Conservation (phyloP, 1,284 basidiomycete genomes). For the Amanita bisporigera region DNA sequence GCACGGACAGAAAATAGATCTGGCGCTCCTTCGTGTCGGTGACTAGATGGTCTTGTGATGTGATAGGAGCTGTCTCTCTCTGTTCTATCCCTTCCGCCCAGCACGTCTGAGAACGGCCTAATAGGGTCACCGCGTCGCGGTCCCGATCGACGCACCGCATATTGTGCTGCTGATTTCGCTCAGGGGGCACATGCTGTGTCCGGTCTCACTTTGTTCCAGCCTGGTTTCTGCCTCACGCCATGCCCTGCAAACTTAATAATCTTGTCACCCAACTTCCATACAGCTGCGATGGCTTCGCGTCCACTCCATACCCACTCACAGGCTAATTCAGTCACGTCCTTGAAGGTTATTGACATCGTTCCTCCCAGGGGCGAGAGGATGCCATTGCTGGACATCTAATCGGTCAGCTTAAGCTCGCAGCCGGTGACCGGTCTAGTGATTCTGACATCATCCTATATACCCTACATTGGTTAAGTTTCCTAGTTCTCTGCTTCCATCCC, state of each 20-base stretch:
- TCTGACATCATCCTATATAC: slow-evolving; percentile 21
- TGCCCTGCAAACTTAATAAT: not conserved
- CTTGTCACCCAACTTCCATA: not conserved
- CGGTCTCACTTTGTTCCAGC: not conserved
- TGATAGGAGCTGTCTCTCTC: no score
- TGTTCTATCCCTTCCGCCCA: no score
- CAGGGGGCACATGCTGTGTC: no score
- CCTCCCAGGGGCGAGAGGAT: not conserved
- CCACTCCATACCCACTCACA: slow-evolving; percentile 25
- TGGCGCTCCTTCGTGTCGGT: no score
- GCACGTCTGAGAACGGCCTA: no score
- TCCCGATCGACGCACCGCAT: no score
- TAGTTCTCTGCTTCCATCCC: slow-evolving; percentile 84
- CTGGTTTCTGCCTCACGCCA: not conserved
- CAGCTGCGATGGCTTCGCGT: not conserved
- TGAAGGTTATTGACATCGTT: slow-evolving; percentile 44
- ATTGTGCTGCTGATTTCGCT: no score
- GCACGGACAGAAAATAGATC: no score
- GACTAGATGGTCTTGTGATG: no score
- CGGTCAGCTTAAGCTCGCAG: not conserved
- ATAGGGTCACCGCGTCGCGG: no score
- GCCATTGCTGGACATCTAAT: slow-evolving; percentile 7
- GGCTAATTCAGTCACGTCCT: slow-evolving; percentile 42
- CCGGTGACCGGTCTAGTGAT: slow-evolving; percentile 83
- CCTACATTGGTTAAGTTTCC: slow-evolving; percentile 12